Evolutionary conservation across 2,329 filamentous ascomycete species (phyloP).

Genomic region (Talaromyces albobiverticillius): DNA sequence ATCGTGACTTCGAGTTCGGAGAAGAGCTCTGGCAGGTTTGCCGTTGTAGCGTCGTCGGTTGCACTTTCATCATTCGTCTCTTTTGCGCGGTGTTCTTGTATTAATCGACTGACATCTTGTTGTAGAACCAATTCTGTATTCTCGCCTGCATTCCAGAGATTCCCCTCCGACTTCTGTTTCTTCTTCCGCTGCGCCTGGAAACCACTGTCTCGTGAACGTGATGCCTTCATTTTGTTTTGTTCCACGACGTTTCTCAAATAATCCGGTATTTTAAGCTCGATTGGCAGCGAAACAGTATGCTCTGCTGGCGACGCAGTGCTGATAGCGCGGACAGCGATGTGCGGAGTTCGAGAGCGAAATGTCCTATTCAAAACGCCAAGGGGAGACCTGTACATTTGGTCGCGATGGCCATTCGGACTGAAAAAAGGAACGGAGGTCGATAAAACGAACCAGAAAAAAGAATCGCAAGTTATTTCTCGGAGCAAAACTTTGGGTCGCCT

Average conservation of each 20-base stretch:
- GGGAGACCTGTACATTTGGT: conserved; percentile 8
- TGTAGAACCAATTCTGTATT: conserved; percentile 66
- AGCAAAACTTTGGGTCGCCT: background rate
- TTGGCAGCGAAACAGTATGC: background rate
- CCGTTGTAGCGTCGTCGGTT: conserved; percentile 20
- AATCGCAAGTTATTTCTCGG: background rate
- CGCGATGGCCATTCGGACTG: background rate
- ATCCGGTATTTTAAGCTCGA: background rate
- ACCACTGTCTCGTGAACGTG: conserved; percentile 13
- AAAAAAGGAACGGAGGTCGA: background rate
- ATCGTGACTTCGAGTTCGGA: conserved; percentile 81
- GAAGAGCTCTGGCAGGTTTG: conserved; percentile 61
- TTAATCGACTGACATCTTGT: conserved; percentile 54
- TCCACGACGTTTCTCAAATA: conserved; percentile 2
- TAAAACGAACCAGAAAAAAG: background rate
- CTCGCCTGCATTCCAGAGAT: conserved; percentile 55
- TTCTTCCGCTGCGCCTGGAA: conserved; percentile 27
- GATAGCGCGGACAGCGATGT: background rate
- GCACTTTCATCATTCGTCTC: conserved; percentile 13
- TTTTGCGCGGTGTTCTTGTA: conserved; percentile 28
- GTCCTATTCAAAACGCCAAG: conserved; percentile 1
- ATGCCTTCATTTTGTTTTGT: conserved; percentile 24
- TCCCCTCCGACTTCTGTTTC: conserved; percentile 55
- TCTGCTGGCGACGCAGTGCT: background rate
- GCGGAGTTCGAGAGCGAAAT: background rate